Percentiles rank a stretch among this genome's conserved stretches.
These are phyloP conservation scores for Zangia roseola DNA, from an alignment of 768 basidiomycete species.

Conservation along the genomic window DNA sequence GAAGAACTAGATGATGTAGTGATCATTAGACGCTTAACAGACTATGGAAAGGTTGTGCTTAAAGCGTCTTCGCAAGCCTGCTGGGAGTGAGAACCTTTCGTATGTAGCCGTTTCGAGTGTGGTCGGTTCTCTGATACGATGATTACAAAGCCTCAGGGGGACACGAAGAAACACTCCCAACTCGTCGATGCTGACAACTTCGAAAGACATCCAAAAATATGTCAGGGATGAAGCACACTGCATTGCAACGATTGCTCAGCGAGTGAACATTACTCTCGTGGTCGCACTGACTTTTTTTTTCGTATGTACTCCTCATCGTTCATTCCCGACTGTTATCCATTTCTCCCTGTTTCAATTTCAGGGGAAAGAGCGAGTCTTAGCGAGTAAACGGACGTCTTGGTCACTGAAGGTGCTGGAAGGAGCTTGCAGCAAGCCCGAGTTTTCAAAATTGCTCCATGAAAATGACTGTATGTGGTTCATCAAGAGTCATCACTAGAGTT, in stretches of 20 bases:
- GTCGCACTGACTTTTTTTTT: neutral
- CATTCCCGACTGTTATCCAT: neutral
- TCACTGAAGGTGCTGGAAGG: conserved; percentile 4
- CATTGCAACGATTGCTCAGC: neutral
- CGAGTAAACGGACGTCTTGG: neutral
- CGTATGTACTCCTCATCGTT: neutral
- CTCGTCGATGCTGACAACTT: neutral
- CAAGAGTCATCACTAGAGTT: neutral
- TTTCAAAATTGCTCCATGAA: neutral
- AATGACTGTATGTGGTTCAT: conserved; percentile 1
- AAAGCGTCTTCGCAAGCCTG: neutral
- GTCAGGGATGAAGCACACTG: neutral
- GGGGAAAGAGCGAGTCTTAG: neutral
- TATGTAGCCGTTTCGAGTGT: conserved; percentile 4
- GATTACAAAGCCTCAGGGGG: neutral
- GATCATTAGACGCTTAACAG: neutral
- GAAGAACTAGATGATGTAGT: neutral
- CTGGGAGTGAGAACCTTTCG: neutral
- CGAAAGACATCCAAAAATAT: neutral
- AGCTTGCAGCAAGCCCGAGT: neutral
- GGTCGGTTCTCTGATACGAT: neutral
- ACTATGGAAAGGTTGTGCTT: neutral
- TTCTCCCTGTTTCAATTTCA: neutral
- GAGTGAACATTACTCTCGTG: neutral
- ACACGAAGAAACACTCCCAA: neutral